A percentile compares a stretch with the other conserved stretches of the same genome.
These are phyloP conservation scores for Syzygium oleosum DNA, from an alignment of 345 rosid genomes.

Conservation along the genomic window DNA sequence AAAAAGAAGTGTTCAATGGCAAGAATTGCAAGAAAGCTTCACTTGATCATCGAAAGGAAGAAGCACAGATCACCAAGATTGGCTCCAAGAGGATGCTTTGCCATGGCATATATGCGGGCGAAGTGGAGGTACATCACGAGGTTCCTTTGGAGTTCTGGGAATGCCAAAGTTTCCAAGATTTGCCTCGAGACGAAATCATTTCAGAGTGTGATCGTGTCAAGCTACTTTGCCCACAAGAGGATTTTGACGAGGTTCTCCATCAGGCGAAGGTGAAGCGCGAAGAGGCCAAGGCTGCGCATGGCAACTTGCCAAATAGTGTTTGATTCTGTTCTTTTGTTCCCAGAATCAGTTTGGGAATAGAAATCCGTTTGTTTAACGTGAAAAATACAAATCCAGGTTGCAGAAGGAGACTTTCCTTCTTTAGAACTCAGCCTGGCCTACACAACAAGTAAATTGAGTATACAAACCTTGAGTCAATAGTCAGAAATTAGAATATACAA, in stretches of 20 bases:
- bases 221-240: background rate
- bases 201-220: background rate
- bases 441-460: too few species aligned
- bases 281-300: background rate
- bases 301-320: too few species aligned
- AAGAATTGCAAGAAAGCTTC: background rate
- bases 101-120: background rate
- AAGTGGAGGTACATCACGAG: background rate
- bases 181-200: background rate
- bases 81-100: background rate
- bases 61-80: background rate
- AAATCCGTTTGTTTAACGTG: too few species aligned
- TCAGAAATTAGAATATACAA: too few species aligned
- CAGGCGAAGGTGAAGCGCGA: background rate
- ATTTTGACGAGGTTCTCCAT: background rate
- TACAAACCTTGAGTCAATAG: too few species aligned
- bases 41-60: background rate
- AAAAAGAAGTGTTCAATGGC: background rate
- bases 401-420: too few species aligned
- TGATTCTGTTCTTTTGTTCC: too few species aligned
- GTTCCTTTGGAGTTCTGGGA: background rate
- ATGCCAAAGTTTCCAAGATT: background rate
- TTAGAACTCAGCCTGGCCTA: too few species aligned
- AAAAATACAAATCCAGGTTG: too few species aligned
- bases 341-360: too few species aligned